Evolutionary conservation across 2,329 filamentous ascomycete genomes (phyloP), one percentile per base, ranked within the genome.

Genomic region (Claviceps sp.): DNA sequence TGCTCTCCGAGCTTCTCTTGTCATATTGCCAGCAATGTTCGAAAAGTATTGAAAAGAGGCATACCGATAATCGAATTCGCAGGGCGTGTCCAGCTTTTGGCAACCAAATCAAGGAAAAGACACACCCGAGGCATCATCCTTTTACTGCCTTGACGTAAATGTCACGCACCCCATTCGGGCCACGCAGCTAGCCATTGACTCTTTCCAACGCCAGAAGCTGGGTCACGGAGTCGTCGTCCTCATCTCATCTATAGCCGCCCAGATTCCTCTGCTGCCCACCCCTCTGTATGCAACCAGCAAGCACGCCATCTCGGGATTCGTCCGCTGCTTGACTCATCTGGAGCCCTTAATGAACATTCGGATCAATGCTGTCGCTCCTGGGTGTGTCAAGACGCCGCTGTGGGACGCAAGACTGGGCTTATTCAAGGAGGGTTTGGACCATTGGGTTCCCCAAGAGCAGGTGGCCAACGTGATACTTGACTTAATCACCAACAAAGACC

Each of bases 351-450:
- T 71, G 20, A 45, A 52, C 30, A 52, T 52, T 18, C 55, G 66
- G 2, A 64, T 72, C 13, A 63, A 56, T 50, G 67, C 61, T 1
- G 64, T 70, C 1, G 68, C 68, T 11, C 69, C 68, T 0, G 67
- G 65, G 1, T 49, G 66, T 2, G 61, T 70, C 18, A 56, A 60
- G 46, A 71, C 69, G 20, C 67, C 68, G 16, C 48, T 71, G 30
- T 71, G 67, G 67, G 61, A 57, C 2, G 65, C 67, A 46, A 70
- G 69, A 55, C 54, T 66, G 59, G 55, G 52, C n/a, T 59, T 58
- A 50, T 48, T 70, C 8, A 56, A 63, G 8, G 49, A 55, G 26
- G 54, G 50, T 26, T 40, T 52, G 26, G 64, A 66, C 48, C 55
- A 50, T 5, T 70, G 67, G 67, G 61, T 66, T 7, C 62, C 62